These are phyloP conservation scores for Zygosaccharomyces gambellarensis DNA, from an alignment of 805 yeast genomes.

Conservation along the genomic window DNA sequence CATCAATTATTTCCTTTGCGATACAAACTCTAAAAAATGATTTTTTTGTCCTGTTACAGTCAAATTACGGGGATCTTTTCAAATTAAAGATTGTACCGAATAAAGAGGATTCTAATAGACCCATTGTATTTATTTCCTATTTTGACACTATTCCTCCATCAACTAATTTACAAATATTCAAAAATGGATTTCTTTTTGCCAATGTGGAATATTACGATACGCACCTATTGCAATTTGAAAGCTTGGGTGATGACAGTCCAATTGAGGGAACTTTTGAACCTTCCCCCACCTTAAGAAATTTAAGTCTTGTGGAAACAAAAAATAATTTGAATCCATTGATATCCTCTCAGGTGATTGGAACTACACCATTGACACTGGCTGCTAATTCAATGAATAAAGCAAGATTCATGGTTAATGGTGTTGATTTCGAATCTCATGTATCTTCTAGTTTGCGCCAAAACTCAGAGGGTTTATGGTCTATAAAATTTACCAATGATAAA, in stretches of 20 bases:
- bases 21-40: conserved; percentile 58
- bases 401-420: conserved; percentile 49
- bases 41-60: conserved; percentile 69
- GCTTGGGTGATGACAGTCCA: conserved; percentile 55
- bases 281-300: conserved; percentile 43
- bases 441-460: conserved; percentile 68
- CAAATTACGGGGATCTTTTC: conserved; percentile 67
- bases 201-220: conserved; percentile 61
- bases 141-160: conserved; percentile 73
- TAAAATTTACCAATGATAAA: conserved; percentile 39
- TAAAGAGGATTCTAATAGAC: conserved; percentile 34
- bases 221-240: conserved; percentile 70
- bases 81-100: conserved; percentile 54
- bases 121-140: conserved; percentile 49
- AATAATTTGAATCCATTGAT: conserved; percentile 48
- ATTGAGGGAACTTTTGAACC: conserved; percentile 25
- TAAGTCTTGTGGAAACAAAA: conserved; percentile 52
- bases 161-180: conserved; percentile 53
- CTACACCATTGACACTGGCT: conserved; percentile 27
- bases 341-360: conserved; percentile 35
- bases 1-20: conserved; percentile 49
- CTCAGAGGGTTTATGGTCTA: conserved; percentile 61
- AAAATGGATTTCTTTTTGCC: conserved; percentile 71
- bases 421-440: conserved; percentile 58
- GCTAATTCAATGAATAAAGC: conserved; percentile 36